Percentiles rank a stretch among this genome's conserved stretches.
Conservation (phyloP, 768 basidiomycete genomes). For the Boletus pseudopeckii region DNA sequence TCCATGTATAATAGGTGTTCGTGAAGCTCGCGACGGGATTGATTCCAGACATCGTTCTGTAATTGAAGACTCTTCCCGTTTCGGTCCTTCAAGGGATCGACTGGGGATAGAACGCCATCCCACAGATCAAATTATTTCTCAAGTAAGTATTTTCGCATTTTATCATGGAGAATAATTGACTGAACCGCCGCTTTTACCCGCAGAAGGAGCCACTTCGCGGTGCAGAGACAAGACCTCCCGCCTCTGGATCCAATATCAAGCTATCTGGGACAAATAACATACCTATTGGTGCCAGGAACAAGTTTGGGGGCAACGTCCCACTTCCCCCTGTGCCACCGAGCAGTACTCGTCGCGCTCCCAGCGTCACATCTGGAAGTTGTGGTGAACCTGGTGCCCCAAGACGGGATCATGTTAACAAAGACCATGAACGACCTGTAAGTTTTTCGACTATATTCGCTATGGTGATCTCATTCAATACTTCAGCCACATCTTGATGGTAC, state of each 20-base stretch:
- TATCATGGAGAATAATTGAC: neutral
- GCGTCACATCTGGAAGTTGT: slow-evolving; percentile 13
- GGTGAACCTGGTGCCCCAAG: slow-evolving; percentile 20
- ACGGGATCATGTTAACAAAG: slow-evolving; percentile 15
- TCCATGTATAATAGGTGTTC: slow-evolving; percentile 3
- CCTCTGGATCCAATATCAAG: slow-evolving; percentile 20
- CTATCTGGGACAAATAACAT: slow-evolving; percentile 33
- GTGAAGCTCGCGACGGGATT: slow-evolving; percentile 18
- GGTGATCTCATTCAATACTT: slow-evolving; percentile 7
- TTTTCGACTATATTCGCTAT: neutral
- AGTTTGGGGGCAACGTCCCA: slow-evolving; percentile 13
- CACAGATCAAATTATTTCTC: slow-evolving; percentile 13
- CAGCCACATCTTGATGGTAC: slow-evolving; percentile 17
- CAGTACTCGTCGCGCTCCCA: neutral
- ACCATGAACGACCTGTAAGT: slow-evolving; percentile 26
- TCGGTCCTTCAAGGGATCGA: slow-evolving; percentile 18
- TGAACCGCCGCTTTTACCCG: neutral
- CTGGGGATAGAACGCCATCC: slow-evolving; percentile 16
- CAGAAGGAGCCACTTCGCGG: slow-evolving; percentile 22
- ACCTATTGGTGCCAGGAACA: slow-evolving; percentile 30
- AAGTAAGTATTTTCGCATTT: slow-evolving; percentile 14
- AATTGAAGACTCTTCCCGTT: slow-evolving; percentile 16
- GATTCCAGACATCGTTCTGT: slow-evolving; percentile 19
- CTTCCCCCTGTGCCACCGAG: neutral
- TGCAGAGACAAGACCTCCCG: slow-evolving; percentile 11